These are phyloP conservation scores for Cladophialophora chaetospira DNA, from an alignment of 2,329 filamentous ascomycete species.

Conservation along the genomic window DNA sequence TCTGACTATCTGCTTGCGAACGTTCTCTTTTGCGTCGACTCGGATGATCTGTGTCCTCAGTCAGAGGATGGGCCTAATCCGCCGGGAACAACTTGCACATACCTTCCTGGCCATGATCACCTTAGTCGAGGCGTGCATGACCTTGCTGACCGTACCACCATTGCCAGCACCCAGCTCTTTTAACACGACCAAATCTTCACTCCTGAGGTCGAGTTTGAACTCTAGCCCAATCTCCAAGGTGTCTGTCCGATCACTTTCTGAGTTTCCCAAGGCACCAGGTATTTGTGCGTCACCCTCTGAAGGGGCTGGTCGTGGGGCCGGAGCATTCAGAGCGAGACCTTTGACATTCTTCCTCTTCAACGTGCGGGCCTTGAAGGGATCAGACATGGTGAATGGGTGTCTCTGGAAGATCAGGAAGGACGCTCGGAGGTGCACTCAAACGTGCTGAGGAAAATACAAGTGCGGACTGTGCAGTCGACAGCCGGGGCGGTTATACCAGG, in stretches of 20 bases:
- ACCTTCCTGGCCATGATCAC: constrained; percentile 99
- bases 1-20: constrained; percentile 93
- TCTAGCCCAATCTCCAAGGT: constrained; percentile 95
- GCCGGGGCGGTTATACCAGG: constrained; percentile 23
- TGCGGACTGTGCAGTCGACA: constrained; percentile 14
- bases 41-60: constrained; percentile 74
- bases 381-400: constrained; percentile 51
- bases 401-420: constrained; percentile 1
- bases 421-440: constrained; percentile 8
- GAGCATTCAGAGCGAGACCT: constrained; percentile 82
- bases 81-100: constrained; percentile 13
- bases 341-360: constrained; percentile 99
- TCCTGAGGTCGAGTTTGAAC: constrained; percentile 88
- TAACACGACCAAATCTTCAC: constrained; percentile 87
- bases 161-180: constrained; percentile 96
- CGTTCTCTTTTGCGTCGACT: constrained; percentile 95
- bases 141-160: constrained; percentile 97
- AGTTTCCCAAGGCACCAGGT: constrained; percentile 60
- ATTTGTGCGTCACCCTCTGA: constrained; percentile 70
- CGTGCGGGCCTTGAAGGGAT: constrained; percentile 68
- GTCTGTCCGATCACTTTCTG: constrained; percentile 63
- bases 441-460: constrained; percentile 4
- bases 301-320: constrained; percentile 67
- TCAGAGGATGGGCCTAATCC: constrained; percentile 26
- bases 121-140: constrained; percentile 90